Base-by-base conservation (phyloP, 257 asterid genomes). In the Solanum ahanhuiri region DNA sequence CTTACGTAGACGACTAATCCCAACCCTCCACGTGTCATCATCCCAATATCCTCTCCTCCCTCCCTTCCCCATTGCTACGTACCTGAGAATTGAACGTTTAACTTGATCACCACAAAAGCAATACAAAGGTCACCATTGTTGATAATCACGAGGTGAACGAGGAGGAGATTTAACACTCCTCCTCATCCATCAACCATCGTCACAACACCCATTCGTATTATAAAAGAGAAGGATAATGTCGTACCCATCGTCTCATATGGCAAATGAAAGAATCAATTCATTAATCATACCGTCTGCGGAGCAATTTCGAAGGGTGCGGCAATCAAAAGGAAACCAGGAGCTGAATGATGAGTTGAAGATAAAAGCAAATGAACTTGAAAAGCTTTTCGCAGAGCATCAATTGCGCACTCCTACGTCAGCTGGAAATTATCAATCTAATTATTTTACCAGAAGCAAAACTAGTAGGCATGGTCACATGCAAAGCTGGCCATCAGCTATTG, bases 331-430 rank as follows among this genome's bases (percentile, higher is more conserved):
- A 84, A 97, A 94, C 88, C 98, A 93, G 87, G 98, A 97, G 39
- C 95, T 92, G 64, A 95, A 97, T 58, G 94, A 94, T 89, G 99
- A 95, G 91, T 87, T 97, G 90, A 91, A 93, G 92, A 43, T 94
- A 89, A 97, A 97, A 89, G 99, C 99, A 31, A 93, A 90, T 86
- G 98, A 95, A 91, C 99, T 97, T 63, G 99, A 97, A 88, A 97
- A 90, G 90, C 95, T 95, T 51, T 95, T 97, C 86, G 98, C 98
- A 2, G 97, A 95, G 90, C 92, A 91, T 85, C 85, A 91, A 77
- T 88, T 91, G 81, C 94, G 98, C 82, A 88, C 67, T 82, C 96
- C 98, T 70, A 86, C 69, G 76, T 94, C 67, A 75, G 96, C 98
- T 69, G 93, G 92, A 72, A 98, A 95, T 71, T 96, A 94, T 70